Evolutionary conservation across 495 filamentous ascomycete species (phyloP).

Genomic region (Annulohypoxylon stygium): DNA sequence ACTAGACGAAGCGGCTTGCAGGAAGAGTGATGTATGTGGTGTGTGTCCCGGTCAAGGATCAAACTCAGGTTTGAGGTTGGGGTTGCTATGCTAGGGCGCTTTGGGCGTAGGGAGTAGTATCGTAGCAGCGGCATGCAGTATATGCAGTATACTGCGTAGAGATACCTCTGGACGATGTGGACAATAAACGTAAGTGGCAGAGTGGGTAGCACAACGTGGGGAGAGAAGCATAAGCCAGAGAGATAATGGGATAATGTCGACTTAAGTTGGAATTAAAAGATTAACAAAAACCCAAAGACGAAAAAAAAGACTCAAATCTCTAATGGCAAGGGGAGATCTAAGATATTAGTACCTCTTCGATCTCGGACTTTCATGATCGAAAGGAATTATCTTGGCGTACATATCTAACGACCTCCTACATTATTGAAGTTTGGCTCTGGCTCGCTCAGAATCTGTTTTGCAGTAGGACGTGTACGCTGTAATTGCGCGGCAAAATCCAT

Average conservation of each 20-base stretch:
- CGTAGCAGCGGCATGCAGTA: slow-evolving; percentile 20
- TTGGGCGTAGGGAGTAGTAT: slow-evolving; percentile 28
- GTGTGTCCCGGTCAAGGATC: slow-evolving; percentile 41
- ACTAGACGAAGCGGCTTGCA: slow-evolving; percentile 44
- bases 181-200: slow-evolving; percentile 11
- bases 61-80: slow-evolving; percentile 42
- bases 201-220: slow-evolving; percentile 35
- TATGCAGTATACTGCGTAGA: slow-evolving; percentile 11
- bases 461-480: slow-evolving; percentile 44
- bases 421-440: slow-evolving; percentile 35
- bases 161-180: background rate
- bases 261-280: slow-evolving; percentile 25
- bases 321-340: slow-evolving; percentile 26
- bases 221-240: slow-evolving; percentile 3
- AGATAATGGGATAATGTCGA: background rate
- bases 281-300: slow-evolving; percentile 7
- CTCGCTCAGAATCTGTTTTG: slow-evolving; percentile 19
- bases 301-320: slow-evolving; percentile 23
- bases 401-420: slow-evolving; percentile 31
- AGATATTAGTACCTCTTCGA: slow-evolving; percentile 33
- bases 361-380: slow-evolving; percentile 36
- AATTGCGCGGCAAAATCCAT: slow-evolving; percentile 50
- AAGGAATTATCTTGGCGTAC: slow-evolving; percentile 43
- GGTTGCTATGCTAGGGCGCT: slow-evolving; percentile 29
- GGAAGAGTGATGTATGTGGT: slow-evolving; percentile 35